Percentiles rank a stretch among this genome's conserved stretches.
Conservation (phyloP, 139 green algal species). For the Mesostigma viride region DNA sequence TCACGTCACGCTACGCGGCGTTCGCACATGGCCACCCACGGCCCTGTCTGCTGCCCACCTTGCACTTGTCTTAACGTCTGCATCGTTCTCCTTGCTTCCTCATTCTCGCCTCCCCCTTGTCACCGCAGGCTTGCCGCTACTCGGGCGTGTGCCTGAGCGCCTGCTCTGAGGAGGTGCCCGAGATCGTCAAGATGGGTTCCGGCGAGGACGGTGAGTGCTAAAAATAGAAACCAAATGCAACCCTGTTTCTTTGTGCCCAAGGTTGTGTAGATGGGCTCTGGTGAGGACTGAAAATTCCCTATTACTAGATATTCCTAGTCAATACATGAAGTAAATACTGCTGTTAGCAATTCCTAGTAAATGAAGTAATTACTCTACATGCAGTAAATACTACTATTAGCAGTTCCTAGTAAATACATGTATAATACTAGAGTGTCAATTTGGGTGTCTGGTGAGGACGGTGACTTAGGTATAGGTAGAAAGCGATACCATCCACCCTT, state of each 20-base stretch:
- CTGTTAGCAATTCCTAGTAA: background rate
- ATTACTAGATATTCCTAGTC: background rate
- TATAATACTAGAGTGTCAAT: background rate
- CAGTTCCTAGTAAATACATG: background rate
- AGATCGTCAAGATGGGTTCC: conserved; percentile 36
- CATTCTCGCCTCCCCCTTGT: background rate
- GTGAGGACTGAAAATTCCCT: background rate
- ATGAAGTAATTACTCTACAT: background rate
- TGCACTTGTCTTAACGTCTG: background rate
- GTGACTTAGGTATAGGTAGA: too few relatives aligned
- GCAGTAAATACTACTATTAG: background rate
- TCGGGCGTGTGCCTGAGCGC: conserved; percentile 39
- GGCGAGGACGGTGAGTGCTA: conserved; percentile 19
- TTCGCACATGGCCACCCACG: too few relatives aligned
- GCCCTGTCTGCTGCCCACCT: background rate
- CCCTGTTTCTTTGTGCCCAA: too few relatives aligned
- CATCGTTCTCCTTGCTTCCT: background rate
- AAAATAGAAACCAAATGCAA: too few relatives aligned
- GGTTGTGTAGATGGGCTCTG: too few relatives aligned
- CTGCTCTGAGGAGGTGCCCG: conserved; percentile 35
- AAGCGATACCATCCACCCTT: too few relatives aligned
- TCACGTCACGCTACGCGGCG: background rate
- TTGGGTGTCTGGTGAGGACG: too few relatives aligned
- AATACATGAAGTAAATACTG: background rate
- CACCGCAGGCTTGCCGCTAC: conserved; percentile 32